Evolutionary conservation across 305 asterid species (phyloP).

Genomic region (Solanum hybrid): DNA sequence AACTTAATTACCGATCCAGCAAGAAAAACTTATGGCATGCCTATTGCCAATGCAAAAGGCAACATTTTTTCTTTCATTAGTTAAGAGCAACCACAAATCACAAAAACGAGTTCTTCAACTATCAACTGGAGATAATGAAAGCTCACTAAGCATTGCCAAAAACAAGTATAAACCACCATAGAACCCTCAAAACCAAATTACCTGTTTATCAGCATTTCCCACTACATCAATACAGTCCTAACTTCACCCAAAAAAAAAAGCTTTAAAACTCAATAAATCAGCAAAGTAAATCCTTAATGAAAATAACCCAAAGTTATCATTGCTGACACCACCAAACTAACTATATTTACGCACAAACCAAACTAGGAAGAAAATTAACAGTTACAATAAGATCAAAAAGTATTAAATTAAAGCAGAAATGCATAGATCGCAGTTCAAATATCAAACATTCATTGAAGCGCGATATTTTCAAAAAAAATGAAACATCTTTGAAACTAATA

Average conservation of each 20-base stretch:
- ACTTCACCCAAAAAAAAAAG: neutral
- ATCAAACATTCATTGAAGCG: neutral
- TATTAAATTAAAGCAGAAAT: neutral
- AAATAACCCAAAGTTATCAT: neutral
- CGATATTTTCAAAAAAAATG: neutral
- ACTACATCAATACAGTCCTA: neutral
- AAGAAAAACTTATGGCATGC: neutral
- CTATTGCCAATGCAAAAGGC: neutral
- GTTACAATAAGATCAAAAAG: neutral
- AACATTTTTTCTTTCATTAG: neutral
- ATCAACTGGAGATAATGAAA: neutral
- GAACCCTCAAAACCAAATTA: neutral
- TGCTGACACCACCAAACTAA: neutral
- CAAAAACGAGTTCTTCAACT: neutral
- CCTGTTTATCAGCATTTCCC: neutral
- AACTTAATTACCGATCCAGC: neutral
- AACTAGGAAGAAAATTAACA: neutral
- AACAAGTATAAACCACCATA: neutral
- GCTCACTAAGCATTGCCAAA: neutral
- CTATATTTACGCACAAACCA: neutral
- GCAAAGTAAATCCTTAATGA: neutral
- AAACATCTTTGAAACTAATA: neutral
- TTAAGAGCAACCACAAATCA: neutral
- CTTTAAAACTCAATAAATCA: neutral
- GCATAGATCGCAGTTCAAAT: conserved; percentile 2